Percentiles rank a stretch among this genome's conserved stretches.
Evolutionary conservation across 148 eudicot species (phyloP).

Genomic region (Dianthus caryophyllus): DNA sequence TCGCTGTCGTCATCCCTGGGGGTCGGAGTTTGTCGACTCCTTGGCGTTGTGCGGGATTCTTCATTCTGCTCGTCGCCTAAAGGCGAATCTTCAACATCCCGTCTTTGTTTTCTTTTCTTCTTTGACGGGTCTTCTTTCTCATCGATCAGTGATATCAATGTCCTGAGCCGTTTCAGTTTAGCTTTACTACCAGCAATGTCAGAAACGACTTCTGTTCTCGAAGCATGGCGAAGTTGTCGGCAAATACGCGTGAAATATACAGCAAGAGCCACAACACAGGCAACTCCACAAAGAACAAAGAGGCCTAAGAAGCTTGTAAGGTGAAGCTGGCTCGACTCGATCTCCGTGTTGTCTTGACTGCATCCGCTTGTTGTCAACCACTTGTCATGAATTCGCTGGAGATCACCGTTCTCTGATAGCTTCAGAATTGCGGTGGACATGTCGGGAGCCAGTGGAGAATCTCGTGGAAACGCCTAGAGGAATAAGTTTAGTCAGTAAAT

Average conservation of each 20-base stretch:
- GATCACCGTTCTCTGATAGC: constrained; percentile 84
- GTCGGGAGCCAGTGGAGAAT: constrained; percentile 86
- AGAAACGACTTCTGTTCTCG: constrained; percentile 19
- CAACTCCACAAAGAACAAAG: constrained; percentile 65
- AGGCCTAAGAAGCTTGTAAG: constrained; percentile 84
- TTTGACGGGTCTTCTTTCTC: constrained; percentile 56
- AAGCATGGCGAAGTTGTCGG: constrained; percentile 31
- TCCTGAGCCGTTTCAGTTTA: constrained; percentile 43
- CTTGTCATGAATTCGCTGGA: constrained; percentile 93
- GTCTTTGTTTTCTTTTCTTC: constrained; percentile 42
- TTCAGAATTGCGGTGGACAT: constrained; percentile 79
- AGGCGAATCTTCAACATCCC: constrained; percentile 39
- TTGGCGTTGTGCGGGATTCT: constrained; percentile 26
- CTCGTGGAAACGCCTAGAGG: constrained; percentile 85
- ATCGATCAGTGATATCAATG: constrained; percentile 63
- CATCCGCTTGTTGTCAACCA: constrained; percentile 67
- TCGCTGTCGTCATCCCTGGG: constrained; percentile 19
- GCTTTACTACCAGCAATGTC: constrained; percentile 36
- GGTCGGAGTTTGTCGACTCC: constrained; percentile 25
- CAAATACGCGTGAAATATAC: constrained; percentile 55
- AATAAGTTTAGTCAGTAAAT: constrained; percentile 3
- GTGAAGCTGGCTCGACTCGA: constrained; percentile 85
- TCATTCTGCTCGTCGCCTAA: constrained; percentile 24
- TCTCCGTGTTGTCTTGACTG: constrained; percentile 59
- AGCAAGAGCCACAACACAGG: constrained; percentile 59